phyloP scores from a whole-genome alignment of 805 yeast species.

The Cyberlindnera bimundalis region DNA sequence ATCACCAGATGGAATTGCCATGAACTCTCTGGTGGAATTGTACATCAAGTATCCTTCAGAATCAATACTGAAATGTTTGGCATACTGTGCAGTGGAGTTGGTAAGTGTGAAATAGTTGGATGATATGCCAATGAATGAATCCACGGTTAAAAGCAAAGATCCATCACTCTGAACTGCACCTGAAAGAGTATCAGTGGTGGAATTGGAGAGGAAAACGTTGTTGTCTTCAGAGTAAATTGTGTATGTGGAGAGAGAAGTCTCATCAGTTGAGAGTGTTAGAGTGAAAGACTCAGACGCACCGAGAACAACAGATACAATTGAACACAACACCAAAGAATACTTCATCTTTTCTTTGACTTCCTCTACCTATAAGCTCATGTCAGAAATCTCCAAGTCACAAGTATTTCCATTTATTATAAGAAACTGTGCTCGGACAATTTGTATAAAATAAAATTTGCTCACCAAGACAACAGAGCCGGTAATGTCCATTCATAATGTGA shows the following conservation, averaged over 20 bases:
- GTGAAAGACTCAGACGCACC: constrained; percentile 7
- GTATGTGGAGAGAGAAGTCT: neutral
- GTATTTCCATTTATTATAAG: too few species aligned
- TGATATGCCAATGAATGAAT: constrained; percentile 7
- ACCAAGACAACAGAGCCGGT: too few species aligned
- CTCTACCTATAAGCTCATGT: too few species aligned
- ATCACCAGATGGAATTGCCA: constrained; percentile 12
- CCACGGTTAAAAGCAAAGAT: neutral
- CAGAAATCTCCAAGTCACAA: too few species aligned
- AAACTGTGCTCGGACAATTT: too few species aligned
- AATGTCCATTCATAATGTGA: too few species aligned
- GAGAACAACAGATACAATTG: neutral
- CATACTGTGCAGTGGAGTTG: constrained; percentile 1
- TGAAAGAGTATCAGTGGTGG: neutral
- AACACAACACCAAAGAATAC: neutral
- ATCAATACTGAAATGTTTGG: constrained; percentile 12
- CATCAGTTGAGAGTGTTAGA: constrained; percentile 1
- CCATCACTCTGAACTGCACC: constrained; percentile 10
- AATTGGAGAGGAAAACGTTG: constrained; percentile 8
- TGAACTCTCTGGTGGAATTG: constrained; percentile 8
- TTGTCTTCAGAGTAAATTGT: constrained; percentile 1
- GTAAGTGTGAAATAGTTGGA: constrained; percentile 12
- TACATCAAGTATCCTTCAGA: constrained; percentile 11
- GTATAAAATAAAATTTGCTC: too few species aligned
- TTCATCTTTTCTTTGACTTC: too few species aligned